phyloP scores from a whole-genome alignment of 2,329 filamentous ascomycete genomes.

The Aspergillus floridensis region DNA sequence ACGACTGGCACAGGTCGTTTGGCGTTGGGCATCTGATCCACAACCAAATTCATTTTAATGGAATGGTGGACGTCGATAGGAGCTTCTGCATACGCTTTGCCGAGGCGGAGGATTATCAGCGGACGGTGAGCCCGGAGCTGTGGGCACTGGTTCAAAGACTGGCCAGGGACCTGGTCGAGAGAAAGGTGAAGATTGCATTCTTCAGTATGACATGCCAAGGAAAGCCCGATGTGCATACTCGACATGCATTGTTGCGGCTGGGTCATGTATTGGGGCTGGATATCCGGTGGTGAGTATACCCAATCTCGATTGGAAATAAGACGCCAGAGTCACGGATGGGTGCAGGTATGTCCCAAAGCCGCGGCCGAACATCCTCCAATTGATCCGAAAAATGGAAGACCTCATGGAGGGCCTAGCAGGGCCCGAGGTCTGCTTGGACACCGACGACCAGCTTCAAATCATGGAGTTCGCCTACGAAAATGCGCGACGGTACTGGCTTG shows the following conservation, averaged over 20 bases:
- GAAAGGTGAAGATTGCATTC: constrained; percentile 67
- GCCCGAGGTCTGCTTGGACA: constrained; percentile 58
- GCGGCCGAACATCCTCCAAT: constrained; percentile 70
- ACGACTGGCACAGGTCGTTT: constrained; percentile 54
- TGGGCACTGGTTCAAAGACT: constrained; percentile 64
- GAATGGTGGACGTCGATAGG: constrained; percentile 65
- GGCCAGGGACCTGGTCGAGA: constrained; percentile 58
- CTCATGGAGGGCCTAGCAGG: constrained; percentile 73
- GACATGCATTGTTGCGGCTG: constrained; percentile 70
- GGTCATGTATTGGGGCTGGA: constrained; percentile 63
- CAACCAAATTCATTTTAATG: constrained; percentile 60
- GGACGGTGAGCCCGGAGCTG: constrained; percentile 57
- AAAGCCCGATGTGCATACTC: constrained; percentile 72
- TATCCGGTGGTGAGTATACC: constrained; percentile 62
- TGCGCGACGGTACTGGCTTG: constrained; percentile 69
- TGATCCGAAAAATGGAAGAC: constrained; percentile 82
- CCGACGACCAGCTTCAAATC: constrained; percentile 59
- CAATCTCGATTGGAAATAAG: background rate
- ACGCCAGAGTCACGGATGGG: background rate
- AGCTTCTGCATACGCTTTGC: constrained; percentile 60
- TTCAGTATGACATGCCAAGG: constrained; percentile 75
- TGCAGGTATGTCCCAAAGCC: constrained; percentile 67
- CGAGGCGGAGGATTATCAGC: constrained; percentile 54
- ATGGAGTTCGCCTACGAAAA: constrained; percentile 69
- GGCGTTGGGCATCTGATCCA: constrained; percentile 67